Evolutionary conservation across 805 yeast species (phyloP).

Genomic region (Wickerhamiella brachini): DNA sequence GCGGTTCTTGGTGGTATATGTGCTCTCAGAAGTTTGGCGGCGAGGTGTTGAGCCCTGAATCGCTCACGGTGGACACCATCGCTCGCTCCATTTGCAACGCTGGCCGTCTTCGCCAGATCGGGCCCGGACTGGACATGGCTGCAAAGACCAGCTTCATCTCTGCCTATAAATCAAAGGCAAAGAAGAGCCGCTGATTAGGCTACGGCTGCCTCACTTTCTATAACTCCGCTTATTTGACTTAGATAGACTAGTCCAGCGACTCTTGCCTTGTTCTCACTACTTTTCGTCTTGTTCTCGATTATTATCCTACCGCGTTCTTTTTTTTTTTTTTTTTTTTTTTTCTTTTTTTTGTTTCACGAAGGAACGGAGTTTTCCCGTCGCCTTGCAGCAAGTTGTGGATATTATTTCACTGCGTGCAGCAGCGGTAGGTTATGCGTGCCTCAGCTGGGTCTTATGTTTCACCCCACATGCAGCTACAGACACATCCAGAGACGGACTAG

Average conservation of each 20-base stretch:
- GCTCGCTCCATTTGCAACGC: slow-evolving; percentile 20
- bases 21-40: slow-evolving; percentile 20
- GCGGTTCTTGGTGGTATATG: slow-evolving; percentile 18
- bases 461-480: no score
- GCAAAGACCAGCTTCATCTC: slow-evolving; percentile 34
- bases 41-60: slow-evolving; percentile 15
- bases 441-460: not conserved
- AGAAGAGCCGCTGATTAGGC: not conserved
- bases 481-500: no score
- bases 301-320: not conserved
- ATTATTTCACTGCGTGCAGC: not conserved
- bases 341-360: no score
- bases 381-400: not conserved
- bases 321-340: no score
- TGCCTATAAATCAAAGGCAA: slow-evolving; percentile 19
- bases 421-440: not conserved
- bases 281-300: not conserved
- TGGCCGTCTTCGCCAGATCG: slow-evolving; percentile 38
- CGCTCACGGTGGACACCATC: slow-evolving; percentile 9
- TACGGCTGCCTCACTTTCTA: no score
- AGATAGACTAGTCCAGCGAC: no score
- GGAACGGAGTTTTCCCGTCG: not conserved
- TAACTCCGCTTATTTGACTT: no score
- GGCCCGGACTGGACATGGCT: slow-evolving; percentile 29
- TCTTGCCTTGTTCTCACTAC: no score